Evolutionary conservation across 2,329 filamentous ascomycete genomes (phyloP).

Genomic region (Lasiodiplodia citricola): DNA sequence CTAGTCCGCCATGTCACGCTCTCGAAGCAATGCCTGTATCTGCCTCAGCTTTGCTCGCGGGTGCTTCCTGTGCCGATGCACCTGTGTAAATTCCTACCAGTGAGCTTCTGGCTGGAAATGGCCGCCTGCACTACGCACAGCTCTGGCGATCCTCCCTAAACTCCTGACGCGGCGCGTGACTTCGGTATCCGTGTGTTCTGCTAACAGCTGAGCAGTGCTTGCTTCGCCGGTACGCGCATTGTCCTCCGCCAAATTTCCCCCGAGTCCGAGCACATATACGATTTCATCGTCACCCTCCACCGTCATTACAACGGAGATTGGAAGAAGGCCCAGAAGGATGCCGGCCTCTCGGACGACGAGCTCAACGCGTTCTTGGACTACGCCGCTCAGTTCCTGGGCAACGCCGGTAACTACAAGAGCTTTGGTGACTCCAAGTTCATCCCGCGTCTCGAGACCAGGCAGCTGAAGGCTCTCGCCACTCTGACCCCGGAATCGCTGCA

Average conservation of each 20-base stretch:
- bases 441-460: slow-evolving; percentile 50
- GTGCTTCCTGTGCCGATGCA: background rate
- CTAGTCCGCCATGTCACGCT: background rate
- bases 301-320: slow-evolving; percentile 56
- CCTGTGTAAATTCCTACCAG: background rate
- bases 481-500: slow-evolving; percentile 46
- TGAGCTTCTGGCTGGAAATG: background rate
- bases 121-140: background rate
- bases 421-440: slow-evolving; percentile 59
- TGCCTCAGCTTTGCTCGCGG: background rate
- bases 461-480: slow-evolving; percentile 52
- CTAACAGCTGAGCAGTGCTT: slow-evolving; percentile 42
- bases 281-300: slow-evolving; percentile 60
- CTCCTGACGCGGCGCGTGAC: background rate
- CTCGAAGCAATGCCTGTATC: background rate
- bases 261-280: slow-evolving; percentile 59
- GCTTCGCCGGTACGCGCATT: slow-evolving; percentile 56
- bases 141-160: slow-evolving; percentile 1
- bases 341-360: slow-evolving; percentile 47
- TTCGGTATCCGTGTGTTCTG: background rate
- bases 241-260: slow-evolving; percentile 59
- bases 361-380: slow-evolving; percentile 46
- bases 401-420: slow-evolving; percentile 59
- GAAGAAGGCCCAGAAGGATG: slow-evolving; percentile 49
- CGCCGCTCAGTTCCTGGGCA: slow-evolving; percentile 57